A percentile compares a stretch with the other conserved stretches of the same genome.
Conservation (phyloP, 2,329 filamentous ascomycete genomes). For the Aureobasidium sp. region DNA sequence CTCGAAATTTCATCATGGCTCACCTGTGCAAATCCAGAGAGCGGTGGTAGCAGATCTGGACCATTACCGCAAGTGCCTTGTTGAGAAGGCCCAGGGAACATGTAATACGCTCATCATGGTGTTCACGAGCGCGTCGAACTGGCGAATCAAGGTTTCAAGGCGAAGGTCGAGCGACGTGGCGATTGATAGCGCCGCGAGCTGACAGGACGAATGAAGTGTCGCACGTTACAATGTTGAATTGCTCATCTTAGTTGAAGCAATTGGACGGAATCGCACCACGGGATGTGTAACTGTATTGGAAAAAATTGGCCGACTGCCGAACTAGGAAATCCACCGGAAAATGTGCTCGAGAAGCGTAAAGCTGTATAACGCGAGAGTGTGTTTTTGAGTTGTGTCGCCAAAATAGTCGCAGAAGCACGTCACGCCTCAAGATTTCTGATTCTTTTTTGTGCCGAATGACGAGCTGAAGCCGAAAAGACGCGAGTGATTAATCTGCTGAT, state of each 20-base stretch:
- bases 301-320: slow-evolving; percentile 13
- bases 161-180: slow-evolving; percentile 10
- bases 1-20: background rate
- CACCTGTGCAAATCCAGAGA: background rate
- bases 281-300: slow-evolving; percentile 15
- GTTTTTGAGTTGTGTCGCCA: slow-evolving; percentile 9
- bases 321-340: slow-evolving; percentile 17
- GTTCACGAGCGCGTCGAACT: slow-evolving; percentile 5
- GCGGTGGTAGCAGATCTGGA: background rate
- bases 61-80: background rate
- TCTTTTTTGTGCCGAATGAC: slow-evolving; percentile 11
- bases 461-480: slow-evolving; percentile 15
- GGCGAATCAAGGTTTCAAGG: background rate
- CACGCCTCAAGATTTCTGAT: slow-evolving; percentile 13
- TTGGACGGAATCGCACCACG: slow-evolving; percentile 15
- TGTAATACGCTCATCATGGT: background rate
- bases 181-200: slow-evolving; percentile 8
- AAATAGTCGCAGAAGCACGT: slow-evolving; percentile 16
- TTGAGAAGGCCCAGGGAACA: background rate
- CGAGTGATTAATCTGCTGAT: slow-evolving; percentile 15
- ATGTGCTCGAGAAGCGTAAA: slow-evolving; percentile 16
- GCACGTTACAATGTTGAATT: slow-evolving; percentile 18
- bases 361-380: slow-evolving; percentile 12
- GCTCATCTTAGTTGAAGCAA: slow-evolving; percentile 16
- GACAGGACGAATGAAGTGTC: slow-evolving; percentile 9